Percentiles rank a stretch among this genome's conserved stretches.
phyloP scores from a whole-genome alignment of 169 alveolate genomes.

The Perkinsus olseni region DNA sequence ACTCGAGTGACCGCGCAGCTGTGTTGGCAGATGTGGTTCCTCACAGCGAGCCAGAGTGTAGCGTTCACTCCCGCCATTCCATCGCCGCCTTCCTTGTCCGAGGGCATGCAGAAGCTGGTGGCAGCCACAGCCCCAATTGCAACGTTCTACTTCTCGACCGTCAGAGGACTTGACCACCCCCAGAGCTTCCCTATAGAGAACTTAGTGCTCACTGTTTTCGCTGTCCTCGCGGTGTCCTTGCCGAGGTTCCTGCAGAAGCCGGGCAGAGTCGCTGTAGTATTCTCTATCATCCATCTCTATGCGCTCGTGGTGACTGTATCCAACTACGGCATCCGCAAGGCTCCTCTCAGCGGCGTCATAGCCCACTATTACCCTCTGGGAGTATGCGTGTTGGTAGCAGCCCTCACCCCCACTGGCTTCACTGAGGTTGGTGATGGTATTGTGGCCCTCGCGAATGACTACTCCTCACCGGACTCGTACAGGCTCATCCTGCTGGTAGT shows the following conservation, averaged over 20 bases:
- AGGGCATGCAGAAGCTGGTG: neutral
- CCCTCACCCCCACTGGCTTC: neutral
- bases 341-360: neutral
- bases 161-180: neutral
- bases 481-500: neutral
- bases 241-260: neutral
- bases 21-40: conserved; percentile 2
- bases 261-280: neutral
- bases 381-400: neutral
- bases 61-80: neutral
- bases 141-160: neutral
- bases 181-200: neutral
- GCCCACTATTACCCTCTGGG: neutral
- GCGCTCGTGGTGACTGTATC: neutral
- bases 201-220: neutral
- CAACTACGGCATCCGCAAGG: neutral
- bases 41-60: neutral
- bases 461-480: neutral
- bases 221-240: neutral
- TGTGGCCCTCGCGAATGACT: neutral
- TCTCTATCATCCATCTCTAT: neutral
- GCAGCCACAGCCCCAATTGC: neutral
- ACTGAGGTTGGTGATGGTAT: neutral
- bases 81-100: neutral
- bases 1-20: neutral